Evolutionary conservation across 2,329 filamentous ascomycete species (phyloP), one percentile per base, ranked within the genome.

Genomic region (Aspergillus ruber): DNA sequence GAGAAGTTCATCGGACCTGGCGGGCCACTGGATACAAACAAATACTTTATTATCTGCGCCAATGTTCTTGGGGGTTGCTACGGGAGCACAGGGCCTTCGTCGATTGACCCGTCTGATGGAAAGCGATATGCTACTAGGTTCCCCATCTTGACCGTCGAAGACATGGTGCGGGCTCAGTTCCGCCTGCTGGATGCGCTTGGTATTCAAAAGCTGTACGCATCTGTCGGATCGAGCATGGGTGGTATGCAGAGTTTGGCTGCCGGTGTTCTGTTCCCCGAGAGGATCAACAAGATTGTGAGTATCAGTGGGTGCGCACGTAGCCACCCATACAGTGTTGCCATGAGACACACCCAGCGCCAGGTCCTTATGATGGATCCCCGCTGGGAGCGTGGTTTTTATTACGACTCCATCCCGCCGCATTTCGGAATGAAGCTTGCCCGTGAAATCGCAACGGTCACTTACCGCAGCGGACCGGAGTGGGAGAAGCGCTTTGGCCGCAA

Each of bases 351-450:
- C 0, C 93, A 98, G 70, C 84, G 93, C 23, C 93, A 97, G 73
- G 93, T 96, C 1, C 79, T 98, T 42, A 97, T 98, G 90, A 96
- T 96, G 86, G 93, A 98, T 61, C 90, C 90, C 2, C 90, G 95
- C 62, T 98, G 93, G 93, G 88, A 88, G 57, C 83, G 93, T 32
- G 93, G 93, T 2, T 95, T 91, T 72, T 97, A 97, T 75, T 95
- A 95, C 65, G 85, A 84, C 61, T 74, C 77, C 38, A 83, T 98
- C 6, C 93, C 93, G 2, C 93, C 93, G 0, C 93, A 98, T 63
- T 84, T 87, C 0, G 93, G 93, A 43, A 97, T 98, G 91, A 98
- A 98, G 72, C 84, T 98, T 6, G 91, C 93, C 0, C 84, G 93
- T 50, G 88, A 98, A 71, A 98, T 98, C 59, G 93, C 93, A 13